Evolutionary conservation across 2,329 filamentous ascomycete genomes (phyloP), one percentile per base, ranked within the genome.

Genomic region (Helminthosporium solani): DNA sequence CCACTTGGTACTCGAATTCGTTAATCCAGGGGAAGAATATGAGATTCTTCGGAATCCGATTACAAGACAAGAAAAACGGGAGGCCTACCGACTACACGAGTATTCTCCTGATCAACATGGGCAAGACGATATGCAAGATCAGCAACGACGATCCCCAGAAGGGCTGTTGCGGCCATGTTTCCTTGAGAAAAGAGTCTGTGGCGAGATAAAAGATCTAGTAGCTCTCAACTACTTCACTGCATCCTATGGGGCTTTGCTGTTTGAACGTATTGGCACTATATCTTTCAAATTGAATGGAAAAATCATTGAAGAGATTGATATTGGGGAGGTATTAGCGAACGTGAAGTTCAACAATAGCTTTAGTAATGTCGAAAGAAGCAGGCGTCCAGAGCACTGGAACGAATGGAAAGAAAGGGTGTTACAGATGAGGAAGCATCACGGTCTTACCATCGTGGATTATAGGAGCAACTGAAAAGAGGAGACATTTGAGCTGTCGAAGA

Each of bases 1-100:
- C 12, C n/a, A n/a, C 11, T 16, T 46, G 12, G 44, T 42, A 27
- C 39, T 46, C 14, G 39, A 46, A 11, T 46, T 46, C 9, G 31
- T 42, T 5, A 33, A 46, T 15, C 44, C 44, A n/a, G 39, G 42
- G 19, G 39, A 46, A 5, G 25, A 8, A 6, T 19, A 25, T 3
- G 15, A 38, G 5, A 33, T 46, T 21, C 44, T 33, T 14, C 39
- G 38, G 3, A 23, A 40, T 16, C 25, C 21, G 15, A 2, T 40
- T n/a, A 28, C 21, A 5, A 9, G n/a, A 5, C 6, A 16, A 14
- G 15, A 14, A 14, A 40, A 7, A 6, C 8, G 11, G 4, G 2
- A 20, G n/a, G 16, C 19, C 14, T 40, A 23, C 16, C 16, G 14
- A 7, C 19, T 38, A 20, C 35, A 38, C 28, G 23, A 14, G 9